These are phyloP conservation scores for Salix arbutifolia DNA, from an alignment of 345 rosid species.

Conservation along the genomic window DNA sequence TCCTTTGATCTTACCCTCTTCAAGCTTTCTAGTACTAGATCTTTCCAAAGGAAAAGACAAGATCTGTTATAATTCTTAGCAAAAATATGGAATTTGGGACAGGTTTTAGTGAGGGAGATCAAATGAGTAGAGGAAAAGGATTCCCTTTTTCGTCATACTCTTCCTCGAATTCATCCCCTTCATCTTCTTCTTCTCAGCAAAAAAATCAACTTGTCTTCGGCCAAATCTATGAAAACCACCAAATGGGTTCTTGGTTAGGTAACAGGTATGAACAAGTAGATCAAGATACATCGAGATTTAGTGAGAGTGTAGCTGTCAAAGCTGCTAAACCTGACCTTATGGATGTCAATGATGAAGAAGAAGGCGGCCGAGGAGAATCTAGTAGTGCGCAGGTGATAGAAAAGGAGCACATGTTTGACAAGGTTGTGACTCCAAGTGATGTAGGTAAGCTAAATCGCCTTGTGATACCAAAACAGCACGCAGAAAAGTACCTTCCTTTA, in stretches of 20 bases:
- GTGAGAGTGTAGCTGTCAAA: neutral
- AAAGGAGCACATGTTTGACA: slow-evolving; percentile 57
- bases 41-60: neutral
- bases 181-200: slow-evolving; percentile 10
- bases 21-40: neutral
- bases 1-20: neutral
- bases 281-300: slow-evolving; percentile 20
- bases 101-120: slow-evolving; percentile 24
- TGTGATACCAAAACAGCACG: slow-evolving; percentile 62
- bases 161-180: slow-evolving; percentile 14
- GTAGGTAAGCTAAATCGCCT: slow-evolving; percentile 65
- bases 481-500: slow-evolving; percentile 79
- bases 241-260: slow-evolving; percentile 38
- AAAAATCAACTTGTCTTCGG: neutral
- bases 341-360: slow-evolving; percentile 16
- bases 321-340: slow-evolving; percentile 13
- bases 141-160: slow-evolving; percentile 26
- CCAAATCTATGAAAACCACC: slow-evolving; percentile 14
- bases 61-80: neutral
- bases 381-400: slow-evolving; percentile 17
- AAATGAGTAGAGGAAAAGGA: slow-evolving; percentile 24
- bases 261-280: slow-evolving; percentile 18
- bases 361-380: slow-evolving; percentile 15
- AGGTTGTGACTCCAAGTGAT: slow-evolving; percentile 63
- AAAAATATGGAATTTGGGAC: slow-evolving; percentile 30